Base-by-base conservation (phyloP, 495 filamentous ascomycete genomes). In the Neohortaea acidophila region DNA sequence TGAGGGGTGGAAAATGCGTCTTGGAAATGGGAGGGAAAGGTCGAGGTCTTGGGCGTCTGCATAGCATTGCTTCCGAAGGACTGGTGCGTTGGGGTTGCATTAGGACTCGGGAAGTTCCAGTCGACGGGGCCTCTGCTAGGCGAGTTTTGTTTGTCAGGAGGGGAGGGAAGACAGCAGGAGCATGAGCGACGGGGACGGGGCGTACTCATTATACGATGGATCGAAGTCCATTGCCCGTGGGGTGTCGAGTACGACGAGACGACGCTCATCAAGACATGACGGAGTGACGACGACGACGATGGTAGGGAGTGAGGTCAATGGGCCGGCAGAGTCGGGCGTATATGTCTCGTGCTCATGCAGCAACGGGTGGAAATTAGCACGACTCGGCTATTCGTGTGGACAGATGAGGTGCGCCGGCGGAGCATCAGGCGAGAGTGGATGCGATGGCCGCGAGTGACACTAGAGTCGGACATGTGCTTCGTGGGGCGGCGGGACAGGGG, bases 1-100 rank as follows among this genome's bases (percentile, higher is more conserved):
- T 57, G 58, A 2, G 58, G 58, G 1, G 58, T 61, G 6, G 47
- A 44, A 44, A 59, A 61, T 29, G 56, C 58, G 51, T 61, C 58
- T 24, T 56, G 51, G 28, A 61, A 61, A 33, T 58, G 47, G n/a
- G 52, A 47, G 8, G 54, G 55, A 39, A 41, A 48, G 23, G 28
- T 34, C 18, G 51, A 48, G 6, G 47, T 35, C 38, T 55, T 61
- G 9, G 58, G 58, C 5, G 58, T 61, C 22, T 52, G 52, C 22
- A 39, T 43, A 23, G 37, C 43, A 36, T 49, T 48, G 33, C 30
- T 38, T 25, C 32, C 36, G 39, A 57, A 57, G 1, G 41, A 47
- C 15, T 42, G 41, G 21, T 47, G 47, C 22, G 50, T 57, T 2
- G 58, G 58, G 10, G 58, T 59, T 37, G 52, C 51, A 9, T 45